These are phyloP conservation scores for Sporothrix luriei DNA, from an alignment of 2,329 filamentous ascomycete genomes.

Conservation along the genomic window DNA sequence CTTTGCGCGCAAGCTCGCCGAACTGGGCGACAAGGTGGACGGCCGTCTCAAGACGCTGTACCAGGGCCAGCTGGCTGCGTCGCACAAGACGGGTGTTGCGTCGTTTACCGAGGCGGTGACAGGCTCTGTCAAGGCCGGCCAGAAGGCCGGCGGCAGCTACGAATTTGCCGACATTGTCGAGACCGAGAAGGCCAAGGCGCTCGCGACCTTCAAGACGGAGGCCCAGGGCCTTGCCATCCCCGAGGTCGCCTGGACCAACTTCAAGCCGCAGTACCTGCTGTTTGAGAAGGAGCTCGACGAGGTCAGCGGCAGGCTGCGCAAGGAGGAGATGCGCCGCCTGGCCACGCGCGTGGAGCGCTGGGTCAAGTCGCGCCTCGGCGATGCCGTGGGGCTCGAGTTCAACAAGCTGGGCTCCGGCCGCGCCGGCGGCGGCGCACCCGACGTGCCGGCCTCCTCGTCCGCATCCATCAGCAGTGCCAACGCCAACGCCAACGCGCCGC, in stretches of 20 bases:
- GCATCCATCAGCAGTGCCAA: constrained; percentile 54
- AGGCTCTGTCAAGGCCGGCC: constrained; percentile 83
- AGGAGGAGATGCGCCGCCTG: constrained; percentile 93
- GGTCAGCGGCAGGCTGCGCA: constrained; percentile 79
- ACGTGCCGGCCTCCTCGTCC: constrained; percentile 47
- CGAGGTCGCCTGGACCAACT: constrained; percentile 84
- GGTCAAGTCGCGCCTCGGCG: constrained; percentile 84
- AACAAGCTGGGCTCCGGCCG: constrained; percentile 91
- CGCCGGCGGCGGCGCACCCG: constrained; percentile 78
- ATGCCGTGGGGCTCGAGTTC: constrained; percentile 90
- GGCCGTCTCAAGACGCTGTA: constrained; percentile 85
- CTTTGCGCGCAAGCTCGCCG: constrained; percentile 79
- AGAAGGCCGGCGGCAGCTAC: constrained; percentile 87
- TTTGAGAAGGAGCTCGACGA: constrained; percentile 92
- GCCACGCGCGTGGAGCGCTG: constrained; percentile 90
- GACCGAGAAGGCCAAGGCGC: constrained; percentile 73
- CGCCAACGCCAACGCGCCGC: constrained; percentile 69
- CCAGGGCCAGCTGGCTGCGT: constrained; percentile 81
- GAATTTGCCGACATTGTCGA: constrained; percentile 95
- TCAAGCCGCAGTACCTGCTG: constrained; percentile 74
- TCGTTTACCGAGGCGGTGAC: constrained; percentile 87
- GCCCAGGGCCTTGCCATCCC: constrained; percentile 74
- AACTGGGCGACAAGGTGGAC: constrained; percentile 86
- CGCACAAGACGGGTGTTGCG: constrained; percentile 83
- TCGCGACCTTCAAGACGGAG: constrained; percentile 74